These are phyloP conservation scores for Colletotrichum sp. DNA, from an alignment of 2,329 filamentous ascomycete genomes.

Conservation along the genomic window DNA sequence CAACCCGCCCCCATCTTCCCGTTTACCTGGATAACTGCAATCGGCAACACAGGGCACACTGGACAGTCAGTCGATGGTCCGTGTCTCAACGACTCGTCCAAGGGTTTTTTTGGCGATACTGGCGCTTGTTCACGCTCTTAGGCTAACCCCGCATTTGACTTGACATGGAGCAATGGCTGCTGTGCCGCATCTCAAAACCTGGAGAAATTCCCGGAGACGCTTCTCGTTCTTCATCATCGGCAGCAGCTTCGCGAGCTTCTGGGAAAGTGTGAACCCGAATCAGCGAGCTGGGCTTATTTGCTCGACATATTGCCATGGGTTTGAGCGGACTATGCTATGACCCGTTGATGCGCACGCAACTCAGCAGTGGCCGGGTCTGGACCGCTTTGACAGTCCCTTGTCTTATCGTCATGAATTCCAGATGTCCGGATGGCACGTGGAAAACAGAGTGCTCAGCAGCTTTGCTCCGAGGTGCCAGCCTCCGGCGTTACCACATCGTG, in stretches of 20 bases:
- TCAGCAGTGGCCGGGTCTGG: not conserved
- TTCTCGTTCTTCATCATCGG: not conserved
- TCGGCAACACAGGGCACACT: not conserved
- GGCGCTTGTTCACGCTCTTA: not conserved
- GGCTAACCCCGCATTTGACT: not conserved
- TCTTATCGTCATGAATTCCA: conserved; percentile 1
- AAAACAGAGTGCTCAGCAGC: not conserved
- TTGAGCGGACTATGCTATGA: not conserved
- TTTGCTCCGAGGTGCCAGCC: not conserved
- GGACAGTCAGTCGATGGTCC: not conserved
- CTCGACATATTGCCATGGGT: not conserved
- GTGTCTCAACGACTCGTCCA: not conserved
- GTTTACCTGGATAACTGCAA: not conserved
- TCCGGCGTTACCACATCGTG: not conserved
- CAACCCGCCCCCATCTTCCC: not conserved
- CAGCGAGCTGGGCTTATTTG: not conserved
- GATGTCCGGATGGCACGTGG: not conserved
- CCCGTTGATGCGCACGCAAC: not conserved
- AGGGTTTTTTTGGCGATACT: not conserved
- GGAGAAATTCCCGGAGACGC: not conserved
- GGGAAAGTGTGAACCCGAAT: not conserved
- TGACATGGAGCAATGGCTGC: not conserved
- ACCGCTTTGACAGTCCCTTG: not conserved
- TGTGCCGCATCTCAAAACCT: not conserved
- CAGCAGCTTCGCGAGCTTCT: not conserved